Percentiles rank a stretch among this genome's conserved stretches.
Evolutionary conservation across 495 filamentous ascomycete species (phyloP).

Genomic region (Jackrogersella multiformis): DNA sequence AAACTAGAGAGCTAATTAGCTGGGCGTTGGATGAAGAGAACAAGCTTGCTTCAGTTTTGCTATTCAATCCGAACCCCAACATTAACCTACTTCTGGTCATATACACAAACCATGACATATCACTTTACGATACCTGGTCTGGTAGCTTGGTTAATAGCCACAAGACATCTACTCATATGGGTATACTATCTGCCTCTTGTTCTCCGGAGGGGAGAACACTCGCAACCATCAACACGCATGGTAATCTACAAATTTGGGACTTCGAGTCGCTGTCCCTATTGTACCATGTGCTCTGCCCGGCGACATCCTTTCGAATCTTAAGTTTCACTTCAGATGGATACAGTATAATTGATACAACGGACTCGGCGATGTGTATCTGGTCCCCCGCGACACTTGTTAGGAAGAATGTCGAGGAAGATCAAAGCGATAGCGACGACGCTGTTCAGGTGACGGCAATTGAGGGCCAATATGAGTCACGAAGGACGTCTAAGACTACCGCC

Average conservation of each 20-base stretch:
- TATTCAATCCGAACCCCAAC: neutral
- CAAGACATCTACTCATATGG: neutral
- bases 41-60: neutral
- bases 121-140: constrained; percentile 2
- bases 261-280: neutral
- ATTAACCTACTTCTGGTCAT: neutral
- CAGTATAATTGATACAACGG: neutral
- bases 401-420: neutral
- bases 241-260: neutral
- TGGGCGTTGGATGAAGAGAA: neutral
- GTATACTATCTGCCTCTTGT: constrained; percentile 3
- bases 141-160: neutral
- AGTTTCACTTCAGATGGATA: neutral
- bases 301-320: neutral
- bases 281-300: neutral
- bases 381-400: neutral
- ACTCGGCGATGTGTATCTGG: neutral
- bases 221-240: neutral
- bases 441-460: neutral
- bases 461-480: neutral
- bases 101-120: constrained; percentile 1
- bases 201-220: neutral
- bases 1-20: neutral
- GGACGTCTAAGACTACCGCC: neutral
- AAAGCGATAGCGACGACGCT: neutral